Conservation (phyloP, 805 yeast species). For the Yarrowia alimentaria region DNA sequence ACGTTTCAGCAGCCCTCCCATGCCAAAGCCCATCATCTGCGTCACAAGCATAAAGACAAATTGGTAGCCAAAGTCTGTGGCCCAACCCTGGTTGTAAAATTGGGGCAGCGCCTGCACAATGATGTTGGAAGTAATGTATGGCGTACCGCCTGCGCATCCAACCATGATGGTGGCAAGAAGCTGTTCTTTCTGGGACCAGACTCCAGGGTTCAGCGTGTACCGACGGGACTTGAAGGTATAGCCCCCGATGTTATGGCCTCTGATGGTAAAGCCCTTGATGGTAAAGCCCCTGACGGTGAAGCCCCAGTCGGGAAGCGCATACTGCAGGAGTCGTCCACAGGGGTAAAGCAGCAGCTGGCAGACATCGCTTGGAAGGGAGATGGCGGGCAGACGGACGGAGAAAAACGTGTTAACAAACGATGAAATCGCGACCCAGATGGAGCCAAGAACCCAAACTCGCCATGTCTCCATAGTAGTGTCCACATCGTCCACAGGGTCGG, state of each 20-base stretch:
- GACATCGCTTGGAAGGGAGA: constrained; percentile 46
- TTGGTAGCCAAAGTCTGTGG: constrained; percentile 50
- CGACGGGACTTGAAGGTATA: constrained; percentile 43
- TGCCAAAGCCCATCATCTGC: constrained; percentile 63
- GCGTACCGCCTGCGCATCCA: constrained; percentile 34
- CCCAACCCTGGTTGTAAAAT: constrained; percentile 37
- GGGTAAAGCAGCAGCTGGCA: constrained; percentile 51
- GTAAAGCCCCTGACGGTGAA: constrained; percentile 49
- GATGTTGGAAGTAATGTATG: constrained; percentile 33
- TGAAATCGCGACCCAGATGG: constrained; percentile 50
- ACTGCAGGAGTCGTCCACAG: constrained; percentile 48
- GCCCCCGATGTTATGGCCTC: constrained; percentile 45
- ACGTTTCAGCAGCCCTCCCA: constrained; percentile 62
- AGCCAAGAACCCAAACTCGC: constrained; percentile 44
- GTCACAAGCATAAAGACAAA: constrained; percentile 53
- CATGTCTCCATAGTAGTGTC: constrained; percentile 47
- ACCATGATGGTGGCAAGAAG: constrained; percentile 53
- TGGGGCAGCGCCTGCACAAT: constrained; percentile 37
- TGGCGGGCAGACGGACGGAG: constrained; percentile 53
- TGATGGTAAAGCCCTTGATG: constrained; percentile 43
- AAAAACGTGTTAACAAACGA: constrained; percentile 57
- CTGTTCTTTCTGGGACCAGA: constrained; percentile 64
- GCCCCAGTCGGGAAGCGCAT: constrained; percentile 48
- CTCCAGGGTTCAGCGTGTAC: constrained; percentile 56
- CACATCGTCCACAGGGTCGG: constrained; percentile 52